Evolutionary conservation across 306 rosid genomes (phyloP).

Genomic region (Crotalaria pallida): DNA sequence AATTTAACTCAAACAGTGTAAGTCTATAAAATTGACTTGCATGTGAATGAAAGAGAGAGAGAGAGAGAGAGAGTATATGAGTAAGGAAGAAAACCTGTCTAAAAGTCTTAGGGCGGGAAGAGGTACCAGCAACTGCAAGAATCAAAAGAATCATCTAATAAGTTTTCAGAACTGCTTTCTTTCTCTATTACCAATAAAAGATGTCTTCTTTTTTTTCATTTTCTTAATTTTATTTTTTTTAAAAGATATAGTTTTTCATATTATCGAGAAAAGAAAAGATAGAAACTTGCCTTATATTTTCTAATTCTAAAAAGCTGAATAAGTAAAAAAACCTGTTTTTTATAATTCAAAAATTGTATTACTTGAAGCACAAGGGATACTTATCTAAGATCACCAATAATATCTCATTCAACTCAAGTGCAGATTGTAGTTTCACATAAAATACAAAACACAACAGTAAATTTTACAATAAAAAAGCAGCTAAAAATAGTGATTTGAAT

Average conservation of each 20-base stretch:
- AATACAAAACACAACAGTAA: neutral
- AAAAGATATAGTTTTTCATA: too few relatives aligned
- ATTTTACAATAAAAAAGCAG: neutral
- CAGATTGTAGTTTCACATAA: constrained; percentile 13
- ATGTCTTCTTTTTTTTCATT: neutral
- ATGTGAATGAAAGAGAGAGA: neutral
- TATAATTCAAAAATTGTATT: too few relatives aligned
- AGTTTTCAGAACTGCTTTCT: neutral
- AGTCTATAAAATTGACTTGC: neutral
- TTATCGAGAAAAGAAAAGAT: too few relatives aligned
- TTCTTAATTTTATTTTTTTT: too few relatives aligned
- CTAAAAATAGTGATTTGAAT: neutral
- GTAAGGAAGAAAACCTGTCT: constrained; percentile 45
- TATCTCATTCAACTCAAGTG: neutral
- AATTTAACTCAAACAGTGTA: neutral
- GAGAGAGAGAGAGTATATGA: neutral
- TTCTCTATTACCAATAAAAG: neutral
- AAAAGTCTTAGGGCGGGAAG: constrained; percentile 70
- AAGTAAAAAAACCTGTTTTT: too few relatives aligned
- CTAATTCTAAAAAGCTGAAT: too few relatives aligned
- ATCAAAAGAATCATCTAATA: constrained; percentile 24
- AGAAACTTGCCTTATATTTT: too few relatives aligned
- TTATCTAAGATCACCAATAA: neutral
- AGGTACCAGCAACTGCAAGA: constrained; percentile 79
- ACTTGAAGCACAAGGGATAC: too few relatives aligned